phyloP scores from a whole-genome alignment of 2,329 filamentous ascomycete genomes.

The Bipolaris sorokiniana region DNA sequence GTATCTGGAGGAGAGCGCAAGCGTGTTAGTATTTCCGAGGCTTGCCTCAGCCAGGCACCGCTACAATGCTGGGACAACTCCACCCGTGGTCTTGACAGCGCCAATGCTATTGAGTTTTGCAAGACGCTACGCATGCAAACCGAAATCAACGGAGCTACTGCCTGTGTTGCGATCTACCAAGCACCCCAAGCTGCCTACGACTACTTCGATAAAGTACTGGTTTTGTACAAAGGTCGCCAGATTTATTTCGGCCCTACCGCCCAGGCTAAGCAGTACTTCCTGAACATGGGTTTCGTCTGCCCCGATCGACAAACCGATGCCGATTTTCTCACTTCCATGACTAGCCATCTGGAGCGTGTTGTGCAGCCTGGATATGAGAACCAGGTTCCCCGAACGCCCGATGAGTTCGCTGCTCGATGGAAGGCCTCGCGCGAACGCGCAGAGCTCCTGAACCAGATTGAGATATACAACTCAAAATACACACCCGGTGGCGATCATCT shows the following conservation, averaged over 20 bases:
- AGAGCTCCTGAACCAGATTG: constrained; percentile 53
- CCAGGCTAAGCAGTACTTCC: constrained; percentile 68
- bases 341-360: constrained; percentile 50
- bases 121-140: constrained; percentile 59
- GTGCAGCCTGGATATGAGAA: constrained; percentile 49
- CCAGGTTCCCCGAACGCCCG: constrained; percentile 49
- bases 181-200: constrained; percentile 60
- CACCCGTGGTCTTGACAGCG: constrained; percentile 45
- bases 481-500: constrained; percentile 54
- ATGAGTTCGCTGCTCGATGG: constrained; percentile 59
- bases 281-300: constrained; percentile 69
- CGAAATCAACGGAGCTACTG: constrained; percentile 56
- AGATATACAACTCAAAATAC: constrained; percentile 55
- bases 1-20: constrained; percentile 73
- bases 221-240: constrained; percentile 76
- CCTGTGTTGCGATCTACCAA: constrained; percentile 64
- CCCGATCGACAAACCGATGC: constrained; percentile 64
- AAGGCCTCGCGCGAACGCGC: constrained; percentile 59
- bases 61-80: constrained; percentile 64
- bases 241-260: constrained; percentile 71
- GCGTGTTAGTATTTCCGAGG: constrained; percentile 76
- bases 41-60: constrained; percentile 67
- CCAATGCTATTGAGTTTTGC: constrained; percentile 61
- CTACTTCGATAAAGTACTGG: constrained; percentile 72
- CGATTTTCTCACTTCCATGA: constrained; percentile 77